Conservation (phyloP, 495 filamentous ascomycete genomes). For the Bathelium albidoporum region DNA sequence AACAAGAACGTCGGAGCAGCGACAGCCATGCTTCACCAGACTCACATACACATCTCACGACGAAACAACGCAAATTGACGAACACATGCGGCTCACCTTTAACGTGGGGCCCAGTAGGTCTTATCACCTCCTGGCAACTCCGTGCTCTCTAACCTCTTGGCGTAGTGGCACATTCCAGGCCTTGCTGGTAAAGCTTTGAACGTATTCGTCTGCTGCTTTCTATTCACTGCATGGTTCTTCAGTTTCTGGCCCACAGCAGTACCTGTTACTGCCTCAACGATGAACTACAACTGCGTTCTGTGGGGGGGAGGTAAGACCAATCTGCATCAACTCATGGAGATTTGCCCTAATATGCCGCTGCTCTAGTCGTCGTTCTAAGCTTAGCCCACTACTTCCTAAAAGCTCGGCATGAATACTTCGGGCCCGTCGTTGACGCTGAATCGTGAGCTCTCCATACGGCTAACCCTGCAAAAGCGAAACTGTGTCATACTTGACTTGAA, state of each 20-base stretch:
- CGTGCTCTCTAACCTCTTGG: not conserved
- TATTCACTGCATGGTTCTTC: constrained; percentile 35
- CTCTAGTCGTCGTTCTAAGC: not conserved
- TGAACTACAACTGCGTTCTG: constrained; percentile 33
- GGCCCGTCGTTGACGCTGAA: not conserved
- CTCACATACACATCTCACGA: not conserved
- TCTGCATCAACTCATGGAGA: not conserved
- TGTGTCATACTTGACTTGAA: too few species aligned
- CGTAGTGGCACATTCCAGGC: constrained; percentile 30
- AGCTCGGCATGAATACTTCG: not conserved
- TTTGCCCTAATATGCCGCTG: not conserved
- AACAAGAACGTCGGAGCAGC: not conserved
- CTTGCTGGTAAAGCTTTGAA: constrained; percentile 35
- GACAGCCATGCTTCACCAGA: not conserved
- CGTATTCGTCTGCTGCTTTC: constrained; percentile 27
- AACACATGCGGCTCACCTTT: not conserved
- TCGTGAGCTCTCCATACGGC: too few species aligned
- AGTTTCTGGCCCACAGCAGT: constrained; percentile 34
- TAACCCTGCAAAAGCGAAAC: too few species aligned
- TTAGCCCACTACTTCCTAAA: not conserved
- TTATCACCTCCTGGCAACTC: not conserved
- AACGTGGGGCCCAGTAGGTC: constrained; percentile 7
- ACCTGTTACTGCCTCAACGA: constrained; percentile 32
- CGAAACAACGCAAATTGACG: not conserved
- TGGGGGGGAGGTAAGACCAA: not conserved